Evolutionary conservation across 306 rosid species (phyloP).

Genomic region (Cercis canadensis): DNA sequence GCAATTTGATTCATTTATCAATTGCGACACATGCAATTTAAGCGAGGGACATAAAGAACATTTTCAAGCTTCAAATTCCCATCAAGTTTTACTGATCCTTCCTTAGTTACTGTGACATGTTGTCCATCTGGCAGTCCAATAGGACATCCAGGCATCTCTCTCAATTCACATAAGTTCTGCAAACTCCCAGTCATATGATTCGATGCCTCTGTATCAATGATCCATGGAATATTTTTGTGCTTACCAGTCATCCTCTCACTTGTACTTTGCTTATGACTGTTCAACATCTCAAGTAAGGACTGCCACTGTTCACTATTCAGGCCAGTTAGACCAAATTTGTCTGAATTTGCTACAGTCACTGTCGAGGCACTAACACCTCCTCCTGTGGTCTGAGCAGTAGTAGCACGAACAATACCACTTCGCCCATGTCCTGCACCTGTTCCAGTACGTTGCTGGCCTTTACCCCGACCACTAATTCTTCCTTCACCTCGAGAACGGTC

Average conservation of each 20-base stretch:
- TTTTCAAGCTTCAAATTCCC: neutral
- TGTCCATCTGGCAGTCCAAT: neutral
- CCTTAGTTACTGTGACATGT: neutral
- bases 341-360: too few relatives aligned
- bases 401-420: neutral
- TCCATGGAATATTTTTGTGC: neutral
- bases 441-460: neutral
- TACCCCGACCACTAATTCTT: neutral
- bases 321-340: neutral
- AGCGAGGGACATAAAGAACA: too few relatives aligned
- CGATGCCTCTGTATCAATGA: slow-evolving; percentile 4
- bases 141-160: neutral
- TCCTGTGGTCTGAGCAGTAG: neutral
- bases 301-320: slow-evolving; percentile 15
- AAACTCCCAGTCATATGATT: neutral
- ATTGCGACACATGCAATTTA: neutral
- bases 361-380: neutral
- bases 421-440: neutral
- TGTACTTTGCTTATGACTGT: neutral
- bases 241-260: too few relatives aligned
- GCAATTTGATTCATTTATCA: neutral
- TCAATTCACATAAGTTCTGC: neutral
- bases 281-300: neutral
- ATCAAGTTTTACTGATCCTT: neutral
- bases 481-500: neutral